Percentiles rank a stretch among this genome's conserved stretches.
Evolutionary conservation across 257 asterid genomes (phyloP).

Genomic region (Buddleja alternifolia): DNA sequence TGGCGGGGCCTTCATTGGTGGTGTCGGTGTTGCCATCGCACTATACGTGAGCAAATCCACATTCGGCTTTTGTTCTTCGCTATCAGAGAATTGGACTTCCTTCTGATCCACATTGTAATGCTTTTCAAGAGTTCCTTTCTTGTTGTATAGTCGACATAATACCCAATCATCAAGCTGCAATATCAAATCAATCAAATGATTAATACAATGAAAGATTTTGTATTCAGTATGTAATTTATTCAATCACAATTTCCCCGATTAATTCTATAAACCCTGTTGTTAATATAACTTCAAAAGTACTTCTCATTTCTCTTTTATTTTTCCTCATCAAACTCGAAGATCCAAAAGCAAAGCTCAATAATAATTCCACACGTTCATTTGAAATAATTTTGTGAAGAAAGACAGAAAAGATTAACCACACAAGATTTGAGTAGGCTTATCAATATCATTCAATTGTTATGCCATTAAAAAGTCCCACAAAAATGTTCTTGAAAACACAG

Average conservation of each 20-base stretch:
- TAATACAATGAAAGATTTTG: background rate
- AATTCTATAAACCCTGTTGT: no score
- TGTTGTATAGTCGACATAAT: constrained; percentile 64
- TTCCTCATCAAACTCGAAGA: no score
- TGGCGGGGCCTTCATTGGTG: constrained; percentile 13
- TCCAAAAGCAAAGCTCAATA: no score
- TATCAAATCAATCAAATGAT: constrained; percentile 5
- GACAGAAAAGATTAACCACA: background rate
- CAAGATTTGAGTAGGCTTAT: constrained; percentile 7
- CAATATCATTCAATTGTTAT: no score
- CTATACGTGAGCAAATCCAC: constrained; percentile 4
- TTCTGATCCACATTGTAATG: constrained; percentile 46
- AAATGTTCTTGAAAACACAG: background rate
- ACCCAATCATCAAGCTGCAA: constrained; percentile 73
- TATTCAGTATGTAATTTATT: background rate
- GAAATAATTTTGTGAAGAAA: background rate
- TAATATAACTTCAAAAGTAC: no score
- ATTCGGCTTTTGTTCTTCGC: constrained; percentile 52
- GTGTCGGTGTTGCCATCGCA: constrained; percentile 9
- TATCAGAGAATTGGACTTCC: constrained; percentile 49
- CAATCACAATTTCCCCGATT: background rate
- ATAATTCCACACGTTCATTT: background rate
- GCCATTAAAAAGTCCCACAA: background rate
- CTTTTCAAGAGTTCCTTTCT: constrained; percentile 59
- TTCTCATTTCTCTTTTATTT: no score